Conservation (phyloP, 306 rosid genomes). For the Cyclanthera cordifolia region DNA sequence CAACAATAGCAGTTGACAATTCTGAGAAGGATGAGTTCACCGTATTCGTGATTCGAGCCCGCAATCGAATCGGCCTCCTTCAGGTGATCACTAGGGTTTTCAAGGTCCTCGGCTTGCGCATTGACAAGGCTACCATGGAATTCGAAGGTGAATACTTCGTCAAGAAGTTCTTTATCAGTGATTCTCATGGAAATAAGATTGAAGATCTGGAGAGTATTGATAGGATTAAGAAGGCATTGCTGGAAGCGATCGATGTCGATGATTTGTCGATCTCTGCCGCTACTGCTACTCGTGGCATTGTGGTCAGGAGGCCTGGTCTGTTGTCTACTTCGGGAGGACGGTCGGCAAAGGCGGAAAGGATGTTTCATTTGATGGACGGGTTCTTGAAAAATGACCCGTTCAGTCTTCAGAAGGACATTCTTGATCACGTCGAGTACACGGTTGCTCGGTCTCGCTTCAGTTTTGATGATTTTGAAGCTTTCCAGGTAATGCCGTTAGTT, state of each 20-base stretch:
- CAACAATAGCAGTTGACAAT: constrained; percentile 32
- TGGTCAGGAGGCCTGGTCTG: constrained; percentile 45
- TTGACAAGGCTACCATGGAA: constrained; percentile 53
- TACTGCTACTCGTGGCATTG: constrained; percentile 29
- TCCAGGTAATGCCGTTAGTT: constrained; percentile 30
- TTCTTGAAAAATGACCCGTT: constrained; percentile 58
- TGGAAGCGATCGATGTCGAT: constrained; percentile 38
- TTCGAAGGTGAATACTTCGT: constrained; percentile 46
- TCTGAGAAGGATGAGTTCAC: constrained; percentile 30
- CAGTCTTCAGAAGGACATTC: constrained; percentile 62
- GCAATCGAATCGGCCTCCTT: constrained; percentile 56
- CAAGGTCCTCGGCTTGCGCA: constrained; percentile 49
- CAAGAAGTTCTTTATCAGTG: constrained; percentile 47
- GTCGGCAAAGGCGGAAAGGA: constrained; percentile 45
- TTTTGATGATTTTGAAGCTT: constrained; percentile 69
- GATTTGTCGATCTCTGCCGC: constrained; percentile 21
- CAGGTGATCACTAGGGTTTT: constrained; percentile 55
- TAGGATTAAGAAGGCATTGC: constrained; percentile 46
- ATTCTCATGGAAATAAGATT: constrained; percentile 45
- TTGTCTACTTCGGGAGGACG: constrained; percentile 28
- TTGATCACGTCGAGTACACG: constrained; percentile 62
- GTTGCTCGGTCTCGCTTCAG: constrained; percentile 61
- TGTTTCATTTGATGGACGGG: constrained; percentile 54
- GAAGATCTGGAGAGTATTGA: constrained; percentile 34
- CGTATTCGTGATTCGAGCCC: constrained; percentile 46